Percentiles rank a stretch among this genome's conserved stretches.
Evolutionary conservation across 2,329 filamentous ascomycete genomes (phyloP).

Genomic region (Penicillium griseofulvum): DNA sequence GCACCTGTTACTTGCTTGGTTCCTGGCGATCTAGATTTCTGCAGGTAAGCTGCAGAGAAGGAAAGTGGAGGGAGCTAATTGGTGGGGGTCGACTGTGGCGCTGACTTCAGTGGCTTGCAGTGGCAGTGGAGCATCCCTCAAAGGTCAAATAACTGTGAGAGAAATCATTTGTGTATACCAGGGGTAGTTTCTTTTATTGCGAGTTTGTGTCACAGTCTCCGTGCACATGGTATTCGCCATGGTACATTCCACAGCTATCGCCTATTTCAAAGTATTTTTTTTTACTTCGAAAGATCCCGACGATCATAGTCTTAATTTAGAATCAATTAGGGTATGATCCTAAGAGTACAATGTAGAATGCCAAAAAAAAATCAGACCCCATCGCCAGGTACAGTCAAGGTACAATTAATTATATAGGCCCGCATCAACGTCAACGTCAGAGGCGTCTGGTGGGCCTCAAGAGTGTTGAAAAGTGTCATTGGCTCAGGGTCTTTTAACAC

Average conservation of each 20-base stretch:
- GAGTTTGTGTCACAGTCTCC: background rate
- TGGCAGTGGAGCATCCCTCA: background rate
- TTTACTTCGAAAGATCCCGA: background rate
- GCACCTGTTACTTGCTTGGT: background rate
- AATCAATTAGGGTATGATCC: background rate
- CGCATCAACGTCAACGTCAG: conserved; percentile 21
- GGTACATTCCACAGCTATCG: background rate
- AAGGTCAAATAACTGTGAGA: conserved; percentile 2
- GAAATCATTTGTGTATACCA: conserved; percentile 12
- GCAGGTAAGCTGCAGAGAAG: conserved; percentile 3
- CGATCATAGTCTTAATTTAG: conserved; percentile 5
- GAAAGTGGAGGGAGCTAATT: background rate
- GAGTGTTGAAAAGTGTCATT: background rate
- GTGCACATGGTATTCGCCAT: background rate
- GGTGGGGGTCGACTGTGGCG: background rate
- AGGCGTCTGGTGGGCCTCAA: conserved; percentile 7
- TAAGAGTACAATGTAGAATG: background rate
- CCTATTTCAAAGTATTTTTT: conserved; percentile 8
- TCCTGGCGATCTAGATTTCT: conserved; percentile 4
- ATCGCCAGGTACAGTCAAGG: conserved; percentile 18
- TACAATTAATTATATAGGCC: background rate
- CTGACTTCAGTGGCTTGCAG: conserved; percentile 6
- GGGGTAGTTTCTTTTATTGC: conserved; percentile 2
- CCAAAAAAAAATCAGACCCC: conserved; percentile 14
- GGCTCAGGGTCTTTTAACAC: background rate